phyloP scores from a whole-genome alignment of 306 rosid genomes.

The Psophocarpus tetragonolobus region DNA sequence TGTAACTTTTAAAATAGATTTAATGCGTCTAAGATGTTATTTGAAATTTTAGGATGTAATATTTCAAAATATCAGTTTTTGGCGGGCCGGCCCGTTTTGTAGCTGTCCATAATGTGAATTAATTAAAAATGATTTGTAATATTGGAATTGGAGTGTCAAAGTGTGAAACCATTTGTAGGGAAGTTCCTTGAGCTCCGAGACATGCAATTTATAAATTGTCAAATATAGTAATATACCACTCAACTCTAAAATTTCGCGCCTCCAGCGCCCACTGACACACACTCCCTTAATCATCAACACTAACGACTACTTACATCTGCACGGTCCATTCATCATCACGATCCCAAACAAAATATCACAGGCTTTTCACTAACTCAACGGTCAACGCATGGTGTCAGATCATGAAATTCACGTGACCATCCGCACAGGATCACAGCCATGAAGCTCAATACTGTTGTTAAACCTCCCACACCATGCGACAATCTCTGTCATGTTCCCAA shows the following conservation, averaged over 20 bases:
- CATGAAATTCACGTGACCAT: background rate
- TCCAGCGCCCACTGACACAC: conserved; percentile 8
- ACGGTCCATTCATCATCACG: conserved; percentile 15
- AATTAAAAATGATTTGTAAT: too few species aligned
- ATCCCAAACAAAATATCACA: background rate
- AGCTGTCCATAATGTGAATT: too few species aligned
- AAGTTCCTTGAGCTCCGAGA: conserved; percentile 36
- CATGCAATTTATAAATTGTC: conserved; percentile 29
- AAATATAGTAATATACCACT: background rate
- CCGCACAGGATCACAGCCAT: conserved; percentile 12
- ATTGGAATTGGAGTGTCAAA: background rate
- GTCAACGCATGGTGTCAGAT: background rate
- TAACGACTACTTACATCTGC: background rate
- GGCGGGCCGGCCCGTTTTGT: too few species aligned
- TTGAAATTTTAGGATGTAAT: too few species aligned
- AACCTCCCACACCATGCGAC: conserved; percentile 46
- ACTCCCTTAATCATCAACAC: background rate
- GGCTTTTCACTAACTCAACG: background rate
- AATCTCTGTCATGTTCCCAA: conserved; percentile 59
- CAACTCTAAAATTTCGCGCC: conserved; percentile 57
- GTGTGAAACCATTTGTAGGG: conserved; percentile 14
- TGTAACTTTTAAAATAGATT: too few species aligned
- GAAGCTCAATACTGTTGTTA: background rate
- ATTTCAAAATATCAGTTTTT: too few species aligned
- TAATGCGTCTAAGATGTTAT: too few species aligned